Evolutionary conservation across 768 basidiomycete species (phyloP), one percentile per base, ranked within the genome.

Genomic region (Phaffia tasmanica): DNA sequence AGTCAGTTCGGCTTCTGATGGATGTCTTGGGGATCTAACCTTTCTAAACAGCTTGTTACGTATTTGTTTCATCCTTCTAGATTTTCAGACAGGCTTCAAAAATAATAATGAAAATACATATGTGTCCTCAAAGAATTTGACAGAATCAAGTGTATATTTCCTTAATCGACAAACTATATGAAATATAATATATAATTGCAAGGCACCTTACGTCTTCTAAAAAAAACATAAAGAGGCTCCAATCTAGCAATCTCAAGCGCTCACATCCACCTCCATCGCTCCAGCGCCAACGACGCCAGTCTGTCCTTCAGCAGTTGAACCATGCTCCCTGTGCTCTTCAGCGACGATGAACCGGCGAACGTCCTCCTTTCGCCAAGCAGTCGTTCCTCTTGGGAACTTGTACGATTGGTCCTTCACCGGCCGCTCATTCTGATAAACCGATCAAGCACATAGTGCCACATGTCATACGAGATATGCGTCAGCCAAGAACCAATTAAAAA

Each of bases 341-440:
- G 77, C 81, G 23, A 87, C 81, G 59, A 97, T 78, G 67, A 94
- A 77, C 64, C 78, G 82, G 70, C 86, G 80, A 59, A 97, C 80
- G 46, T 78, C 81, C 78, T 95, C 89, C 68, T 82, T 85, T 78
- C 87, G 89, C 84, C 85, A 89, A 6, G 87, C 88, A 0, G 92
- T 97, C 29, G 92, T 91, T 5, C 92, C 92, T 59, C 85, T 77
- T 67, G 85, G 81, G 81, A 94, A 97, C 67, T 76, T 76, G 73
- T 77, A 77, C 63, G 75, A 73, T 30, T 75, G 71, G 6, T 75
- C 72, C 67, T 77, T 77, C 42, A 70, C 58, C 23, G 74, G 73
- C 66, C 77, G 70, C 62, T 77, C 76, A 69, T 77, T 77, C 75
- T 77, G 67, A 1, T 1, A 16, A 29, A n/a, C 7, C 23, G 51